Evolutionary conservation across 2,329 filamentous ascomycete genomes (phyloP), one percentile per base, ranked within the genome.

Genomic region (Epichloe baconii): DNA sequence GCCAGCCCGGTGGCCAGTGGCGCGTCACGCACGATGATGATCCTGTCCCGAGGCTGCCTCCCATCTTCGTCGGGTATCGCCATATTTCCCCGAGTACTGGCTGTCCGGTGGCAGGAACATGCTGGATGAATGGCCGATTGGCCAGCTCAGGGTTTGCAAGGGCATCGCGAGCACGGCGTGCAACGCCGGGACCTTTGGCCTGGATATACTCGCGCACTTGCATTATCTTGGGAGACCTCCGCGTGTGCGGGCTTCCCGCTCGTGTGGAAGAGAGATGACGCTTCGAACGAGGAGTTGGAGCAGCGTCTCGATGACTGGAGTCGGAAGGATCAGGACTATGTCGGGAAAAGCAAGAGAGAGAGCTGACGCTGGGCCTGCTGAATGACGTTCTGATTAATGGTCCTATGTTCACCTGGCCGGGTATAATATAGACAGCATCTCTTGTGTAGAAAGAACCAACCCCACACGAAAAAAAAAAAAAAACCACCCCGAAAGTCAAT

Each of bases 41-140:
- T 62, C 80, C 82, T 0, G 77, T 88, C 2, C 82, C 85, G 0
- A 76, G 80, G 43, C 71, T 89, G 38, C 84, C 85, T 1, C 77
- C 82, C 11, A 66, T 79, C 52, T 49, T 76, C 44, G 63, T 83
- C 48, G 76, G 77, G 36, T 88, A 80, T 68, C 68, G 75, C 40
- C 85, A 88, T 64, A 76, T 79, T n/a, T 77, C 72, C 15, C 84
- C 1, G 85, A 88, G 70, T 86, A 81, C 67, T 87, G 78, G 74
- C 69, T 85, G 37, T 62, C 68, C 7, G 61, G 59, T 35, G 70
- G 70, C 15, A 49, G 49, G 3, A 56, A 62, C 15, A 59, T 55
- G 4, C 67, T 64, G 6, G 56, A 63, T 40, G 56, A 65, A 54
- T 74, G 74, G 58, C 54, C 57, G 12, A 55, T 70, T 35, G 51